Evolutionary conservation across 257 asterid genomes (phyloP), one percentile per base, ranked within the genome.

Genomic region (Petrea volubilis): DNA sequence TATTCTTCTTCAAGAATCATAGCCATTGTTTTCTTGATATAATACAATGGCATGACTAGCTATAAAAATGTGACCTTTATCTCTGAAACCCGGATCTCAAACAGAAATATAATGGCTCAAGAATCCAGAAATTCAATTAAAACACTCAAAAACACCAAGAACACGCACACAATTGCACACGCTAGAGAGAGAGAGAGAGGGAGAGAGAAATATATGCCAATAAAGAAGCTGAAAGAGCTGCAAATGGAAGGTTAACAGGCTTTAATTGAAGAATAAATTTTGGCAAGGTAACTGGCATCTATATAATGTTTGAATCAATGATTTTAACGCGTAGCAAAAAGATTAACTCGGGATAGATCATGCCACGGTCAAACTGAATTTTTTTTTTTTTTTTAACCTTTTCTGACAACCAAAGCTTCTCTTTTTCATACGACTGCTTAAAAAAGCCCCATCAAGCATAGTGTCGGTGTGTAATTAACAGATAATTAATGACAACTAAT

Each of bases 401-500:
- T 76, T 70, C 57, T 61, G 28, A 74, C 74, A 60, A 74, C 71
- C 74, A 27, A 47, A 38, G 24, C 20, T 28, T 36, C 15, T n/a
- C 2, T 21, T 34, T 60, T 10, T 20, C 31, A 38, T 15, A 20
- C 20, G 43, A 18, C 49, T 4, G 21, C 29, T 10, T 34, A 41
- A 73, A 64, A 50, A 31, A 43, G 14, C 76, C 68, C 74, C 77
- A 24, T 7, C 7, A 7, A 34, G 18, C 60, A 68, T 51, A 57
- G 67, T 81, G 85, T 80, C 78, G 89, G 78, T 80, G 80, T 70
- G 70, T n/a, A 60, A 62, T 50, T 72, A 58, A 72, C 71, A 61
- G 73, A 57, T 66, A 76, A 76, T 78, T 68, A 73, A 75, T 81
- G 73, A 77, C 85, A 77, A 77, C 86, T 74, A 75, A 74, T 71